Evolutionary conservation across 1,139 yeast species (phyloP), one percentile per base, ranked within the genome.

Genomic region (Candida buenavistaensis): DNA sequence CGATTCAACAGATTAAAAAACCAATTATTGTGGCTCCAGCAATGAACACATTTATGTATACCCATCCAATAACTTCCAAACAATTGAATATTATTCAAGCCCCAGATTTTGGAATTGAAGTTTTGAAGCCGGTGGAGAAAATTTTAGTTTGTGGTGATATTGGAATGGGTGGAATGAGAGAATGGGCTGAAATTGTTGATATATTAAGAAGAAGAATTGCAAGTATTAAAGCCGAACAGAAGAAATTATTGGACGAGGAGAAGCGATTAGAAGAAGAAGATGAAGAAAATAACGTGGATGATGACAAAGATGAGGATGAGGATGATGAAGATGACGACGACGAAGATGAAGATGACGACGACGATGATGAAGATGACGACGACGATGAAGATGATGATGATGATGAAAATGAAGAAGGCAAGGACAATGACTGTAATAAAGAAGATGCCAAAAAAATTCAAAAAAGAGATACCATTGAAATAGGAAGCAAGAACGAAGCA

Each of bases 111-210:
- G 75, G 75, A 6, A 79, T 90, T 40, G 90, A 88, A 43, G 81
- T 92, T 12, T 73, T 92, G 52, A 82, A 79, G 52, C 98, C 98
- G 0, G 90, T 92, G 17, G 98, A 92, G 52, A 92, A 92, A 58
- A 95, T 90, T 6, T 70, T 88, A 45, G 88, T 87, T 4, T 88
- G 96, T 66, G 98, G 98, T 33, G 98, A 92, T 59, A 87, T 92
- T 39, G 98, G 98, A 3, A 84, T 77, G 82, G 98, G 98, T 16
- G 98, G 97, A 7, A 92, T 92, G 98, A 73, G 96, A 52, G 97
- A 92, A 61, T 90, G 96, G 97, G 75, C 80, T 43, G 97, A 89
- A 46, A 77, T 90, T 36, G 97, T 89, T 8, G 96, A 88, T 50
- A 78, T 80, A 11, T 59, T 88, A 37, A 80, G 87, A 34, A 72